Conservation (phyloP, 306 rosid genomes). For the Castanopsis chinensis region DNA sequence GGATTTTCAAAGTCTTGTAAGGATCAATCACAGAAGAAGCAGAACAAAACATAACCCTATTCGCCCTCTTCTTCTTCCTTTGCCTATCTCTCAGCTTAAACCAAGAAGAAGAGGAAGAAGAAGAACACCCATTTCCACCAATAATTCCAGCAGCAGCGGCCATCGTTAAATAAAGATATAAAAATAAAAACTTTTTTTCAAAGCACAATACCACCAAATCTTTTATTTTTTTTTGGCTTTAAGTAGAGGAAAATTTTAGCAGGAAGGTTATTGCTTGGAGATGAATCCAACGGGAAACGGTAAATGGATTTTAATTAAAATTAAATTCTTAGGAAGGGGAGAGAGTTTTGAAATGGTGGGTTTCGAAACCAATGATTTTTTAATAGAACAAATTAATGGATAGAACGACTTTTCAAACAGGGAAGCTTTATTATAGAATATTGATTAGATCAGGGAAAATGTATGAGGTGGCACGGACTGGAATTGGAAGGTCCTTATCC, state of each 20-base stretch:
- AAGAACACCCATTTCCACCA: conserved; percentile 33
- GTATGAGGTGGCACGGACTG: not conserved
- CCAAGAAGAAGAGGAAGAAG: conserved; percentile 49
- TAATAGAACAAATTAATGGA: not conserved
- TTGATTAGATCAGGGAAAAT: not conserved
- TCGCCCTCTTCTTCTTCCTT: conserved; percentile 19
- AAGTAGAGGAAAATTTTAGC: conserved; percentile 14
- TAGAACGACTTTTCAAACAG: not conserved
- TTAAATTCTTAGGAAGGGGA: not conserved
- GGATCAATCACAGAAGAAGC: conserved; percentile 57
- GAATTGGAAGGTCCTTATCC: conserved; percentile 49
- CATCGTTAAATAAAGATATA: conserved; percentile 28
- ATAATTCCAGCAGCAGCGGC: conserved; percentile 59
- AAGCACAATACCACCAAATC: conserved; percentile 10
- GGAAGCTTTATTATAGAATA: conserved; percentile 2
- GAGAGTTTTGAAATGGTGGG: not conserved
- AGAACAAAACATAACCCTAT: conserved; percentile 35
- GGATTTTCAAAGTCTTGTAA: conserved; percentile 68
- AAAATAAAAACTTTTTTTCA: not conserved
- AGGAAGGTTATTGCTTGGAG: not conserved
- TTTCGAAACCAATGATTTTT: not conserved
- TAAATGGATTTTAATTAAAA: conserved; percentile 15
- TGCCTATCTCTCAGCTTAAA: conserved; percentile 30
- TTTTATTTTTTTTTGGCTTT: not conserved
- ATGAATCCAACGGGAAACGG: conserved; percentile 34